These are phyloP conservation scores for Raffaelea ambrosiae DNA, from an alignment of 2,329 filamentous ascomycete species.

Conservation along the genomic window DNA sequence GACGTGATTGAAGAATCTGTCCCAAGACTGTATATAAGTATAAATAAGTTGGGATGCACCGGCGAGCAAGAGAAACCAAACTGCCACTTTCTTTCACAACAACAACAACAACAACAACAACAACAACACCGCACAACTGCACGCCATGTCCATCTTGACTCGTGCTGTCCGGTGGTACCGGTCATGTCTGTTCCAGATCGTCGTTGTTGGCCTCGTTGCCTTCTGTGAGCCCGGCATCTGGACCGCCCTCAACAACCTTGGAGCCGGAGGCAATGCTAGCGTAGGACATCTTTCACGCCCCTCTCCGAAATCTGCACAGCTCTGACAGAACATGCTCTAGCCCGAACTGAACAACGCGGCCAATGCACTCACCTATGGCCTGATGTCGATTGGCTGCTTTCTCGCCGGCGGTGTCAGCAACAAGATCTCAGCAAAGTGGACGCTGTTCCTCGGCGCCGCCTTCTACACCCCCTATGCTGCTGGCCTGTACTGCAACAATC, in stretches of 20 bases:
- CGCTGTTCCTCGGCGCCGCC: neutral
- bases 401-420: constrained; percentile 2
- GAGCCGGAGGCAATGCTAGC: constrained; percentile 3
- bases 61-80: too few species aligned
- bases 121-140: too few species aligned
- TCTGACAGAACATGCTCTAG: neutral
- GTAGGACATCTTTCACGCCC: neutral
- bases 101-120: too few species aligned
- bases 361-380: constrained; percentile 4
- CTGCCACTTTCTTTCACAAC: too few species aligned
- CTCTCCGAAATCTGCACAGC: neutral
- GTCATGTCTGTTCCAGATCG: constrained; percentile 4
- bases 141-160: too few species aligned
- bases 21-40: too few species aligned
- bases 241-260: constrained; percentile 2
- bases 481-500: constrained; percentile 3
- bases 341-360: neutral
- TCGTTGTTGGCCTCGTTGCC: constrained; percentile 1
- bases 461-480: constrained; percentile 2
- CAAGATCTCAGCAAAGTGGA: neutral
- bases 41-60: too few species aligned
- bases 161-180: neutral
- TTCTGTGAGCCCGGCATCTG: constrained; percentile 4
- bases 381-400: constrained; percentile 1
- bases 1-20: too few species aligned